Conservation (phyloP, 2,329 filamentous ascomycete species). For the Penicillium italicum region DNA sequence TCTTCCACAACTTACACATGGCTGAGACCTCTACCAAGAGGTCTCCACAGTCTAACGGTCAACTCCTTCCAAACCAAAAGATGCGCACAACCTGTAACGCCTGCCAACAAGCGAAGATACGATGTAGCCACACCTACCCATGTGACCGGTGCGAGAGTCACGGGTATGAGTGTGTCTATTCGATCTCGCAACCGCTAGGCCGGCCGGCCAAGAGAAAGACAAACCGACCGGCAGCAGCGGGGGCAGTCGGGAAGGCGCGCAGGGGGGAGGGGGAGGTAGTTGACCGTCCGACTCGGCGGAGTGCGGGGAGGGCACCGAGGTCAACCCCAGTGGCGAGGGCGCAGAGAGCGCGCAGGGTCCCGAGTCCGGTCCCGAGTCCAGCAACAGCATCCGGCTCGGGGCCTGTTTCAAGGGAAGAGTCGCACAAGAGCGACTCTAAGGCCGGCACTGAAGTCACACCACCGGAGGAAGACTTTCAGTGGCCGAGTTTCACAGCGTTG, state of each 20-base stretch:
- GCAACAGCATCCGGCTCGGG: neutral
- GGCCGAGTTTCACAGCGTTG: neutral
- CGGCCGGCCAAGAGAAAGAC: constrained; percentile 34
- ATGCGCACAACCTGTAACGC: constrained; percentile 39
- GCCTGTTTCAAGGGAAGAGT: neutral
- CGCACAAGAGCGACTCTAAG: neutral
- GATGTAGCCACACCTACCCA: constrained; percentile 36
- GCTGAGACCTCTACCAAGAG: neutral
- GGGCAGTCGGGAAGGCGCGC: neutral
- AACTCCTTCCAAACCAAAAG: constrained; percentile 34
- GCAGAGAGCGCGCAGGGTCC: neutral
- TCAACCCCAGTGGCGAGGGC: neutral
- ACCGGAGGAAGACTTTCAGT: neutral
- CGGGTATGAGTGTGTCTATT: constrained; percentile 35
- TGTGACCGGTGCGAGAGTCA: constrained; percentile 36
- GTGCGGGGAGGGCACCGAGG: neutral
- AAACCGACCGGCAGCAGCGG: neutral
- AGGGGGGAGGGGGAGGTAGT: neutral
- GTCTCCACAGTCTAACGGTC: constrained; percentile 1
- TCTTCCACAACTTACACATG: neutral
- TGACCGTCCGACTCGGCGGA: neutral
- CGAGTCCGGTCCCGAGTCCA: neutral
- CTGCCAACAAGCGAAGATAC: constrained; percentile 39
- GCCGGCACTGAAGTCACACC: constrained; percentile 1
- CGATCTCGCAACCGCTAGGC: constrained; percentile 35